Evolutionary conservation across 1,139 yeast species (phyloP).

Genomic region (Diutina rugosa): DNA sequence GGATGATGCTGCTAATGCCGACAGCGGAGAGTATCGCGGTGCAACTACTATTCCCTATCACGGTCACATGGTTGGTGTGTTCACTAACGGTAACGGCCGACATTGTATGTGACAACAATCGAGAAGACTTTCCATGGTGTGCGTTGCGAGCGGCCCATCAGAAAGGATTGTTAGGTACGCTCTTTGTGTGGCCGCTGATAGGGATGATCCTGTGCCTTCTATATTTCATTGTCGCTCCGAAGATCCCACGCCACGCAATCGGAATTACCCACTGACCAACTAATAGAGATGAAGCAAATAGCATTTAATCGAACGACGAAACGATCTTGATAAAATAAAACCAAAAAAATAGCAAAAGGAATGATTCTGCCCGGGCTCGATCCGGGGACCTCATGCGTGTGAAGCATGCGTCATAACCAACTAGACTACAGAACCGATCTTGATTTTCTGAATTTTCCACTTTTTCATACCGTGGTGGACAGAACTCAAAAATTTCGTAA

Average conservation of each 20-base stretch:
- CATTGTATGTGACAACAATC: background rate
- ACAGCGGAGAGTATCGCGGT: background rate
- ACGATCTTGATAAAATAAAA: too few species aligned
- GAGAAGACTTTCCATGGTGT: background rate
- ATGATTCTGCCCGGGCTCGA: too few species aligned
- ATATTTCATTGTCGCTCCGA: background rate
- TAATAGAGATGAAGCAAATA: background rate
- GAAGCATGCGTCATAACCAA: background rate
- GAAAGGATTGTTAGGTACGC: background rate
- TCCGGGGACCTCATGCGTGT: too few species aligned
- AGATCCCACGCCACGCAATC: background rate
- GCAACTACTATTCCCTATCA: background rate
- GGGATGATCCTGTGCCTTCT: background rate
- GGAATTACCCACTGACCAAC: background rate
- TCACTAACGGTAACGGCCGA: background rate
- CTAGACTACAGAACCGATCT: background rate
- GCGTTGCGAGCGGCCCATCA: background rate
- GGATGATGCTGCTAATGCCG: background rate
- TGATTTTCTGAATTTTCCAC: background rate
- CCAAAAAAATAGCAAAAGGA: too few species aligned
- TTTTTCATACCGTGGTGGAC: background rate
- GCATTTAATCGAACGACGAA: background rate
- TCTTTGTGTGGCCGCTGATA: background rate
- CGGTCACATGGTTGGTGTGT: background rate
- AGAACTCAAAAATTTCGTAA: background rate